These are phyloP conservation scores for Nitzschia putrida DNA, from an alignment of 108 stramenopile species.

Conservation along the genomic window DNA sequence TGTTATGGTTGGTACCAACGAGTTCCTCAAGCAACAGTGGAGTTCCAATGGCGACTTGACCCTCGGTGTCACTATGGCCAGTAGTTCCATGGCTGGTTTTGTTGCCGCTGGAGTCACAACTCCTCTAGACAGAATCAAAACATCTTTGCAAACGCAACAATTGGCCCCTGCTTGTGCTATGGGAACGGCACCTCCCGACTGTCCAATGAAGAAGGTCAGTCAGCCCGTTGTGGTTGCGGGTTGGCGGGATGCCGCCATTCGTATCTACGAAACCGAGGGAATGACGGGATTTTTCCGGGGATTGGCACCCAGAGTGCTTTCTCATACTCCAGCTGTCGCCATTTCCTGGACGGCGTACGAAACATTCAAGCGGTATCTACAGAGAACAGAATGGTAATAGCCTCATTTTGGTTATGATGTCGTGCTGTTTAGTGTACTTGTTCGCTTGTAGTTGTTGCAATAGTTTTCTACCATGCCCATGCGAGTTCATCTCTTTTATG, in stretches of 20 bases:
- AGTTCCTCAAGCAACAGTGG: slow-evolving; percentile 65
- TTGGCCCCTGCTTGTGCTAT: slow-evolving; percentile 39
- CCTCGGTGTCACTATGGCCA: slow-evolving; percentile 47
- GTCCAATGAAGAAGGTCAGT: slow-evolving; percentile 26
- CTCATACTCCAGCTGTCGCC: slow-evolving; percentile 95
- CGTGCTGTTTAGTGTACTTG: no score
- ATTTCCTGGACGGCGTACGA: slow-evolving; percentile 99
- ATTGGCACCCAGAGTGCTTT: slow-evolving; percentile 74
- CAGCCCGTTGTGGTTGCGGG: slow-evolving; percentile 41
- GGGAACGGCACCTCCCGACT: slow-evolving; percentile 11
- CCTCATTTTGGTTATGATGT: no score
- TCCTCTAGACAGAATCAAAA: slow-evolving; percentile 97
- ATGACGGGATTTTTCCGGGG: slow-evolving; percentile 88
- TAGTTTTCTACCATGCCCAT: no score
- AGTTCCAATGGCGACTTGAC: slow-evolving; percentile 28
- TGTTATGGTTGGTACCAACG: slow-evolving; percentile 95
- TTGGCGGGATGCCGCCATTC: slow-evolving; percentile 73
- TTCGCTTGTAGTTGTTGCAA: no score
- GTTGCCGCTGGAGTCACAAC: slow-evolving; percentile 90
- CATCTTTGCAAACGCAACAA: slow-evolving; percentile 81
- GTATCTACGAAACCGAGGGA: slow-evolving; percentile 89
- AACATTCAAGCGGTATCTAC: slow-evolving; percentile 75
- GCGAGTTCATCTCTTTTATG: no score
- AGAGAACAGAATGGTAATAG: slow-evolving; percentile 15
- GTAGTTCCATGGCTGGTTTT: slow-evolving; percentile 87